Evolutionary conservation across 176 grass and related monocot species (phyloP).

Genomic region (Carex myosuroides): DNA sequence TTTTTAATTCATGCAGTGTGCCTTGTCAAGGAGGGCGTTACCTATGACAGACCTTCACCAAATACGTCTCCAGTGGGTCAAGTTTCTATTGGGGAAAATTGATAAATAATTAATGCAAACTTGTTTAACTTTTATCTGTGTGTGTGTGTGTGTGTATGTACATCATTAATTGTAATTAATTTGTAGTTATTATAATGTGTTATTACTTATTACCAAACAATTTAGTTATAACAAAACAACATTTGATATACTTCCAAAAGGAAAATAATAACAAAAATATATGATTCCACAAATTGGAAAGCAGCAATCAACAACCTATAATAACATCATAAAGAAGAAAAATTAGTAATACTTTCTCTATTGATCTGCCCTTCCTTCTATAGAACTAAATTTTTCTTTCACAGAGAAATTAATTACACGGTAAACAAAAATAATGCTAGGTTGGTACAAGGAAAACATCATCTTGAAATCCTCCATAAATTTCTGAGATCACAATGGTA

Average conservation of each 20-base stretch:
- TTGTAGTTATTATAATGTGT: no score
- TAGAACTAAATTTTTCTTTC: background rate
- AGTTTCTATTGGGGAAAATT: no score
- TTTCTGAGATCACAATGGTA: background rate
- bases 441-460: conserved; percentile 6
- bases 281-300: background rate
- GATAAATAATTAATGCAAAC: no score
- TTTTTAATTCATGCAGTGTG: no score
- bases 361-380: background rate
- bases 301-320: background rate
- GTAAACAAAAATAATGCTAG: background rate
- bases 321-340: background rate
- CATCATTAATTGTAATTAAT: no score
- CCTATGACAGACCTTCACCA: no score
- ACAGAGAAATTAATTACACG: background rate
- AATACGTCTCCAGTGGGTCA: no score
- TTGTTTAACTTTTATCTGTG: no score
- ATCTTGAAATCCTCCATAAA: conserved; percentile 16
- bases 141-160: no score
- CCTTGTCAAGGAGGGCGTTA: no score
- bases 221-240: background rate
- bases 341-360: background rate
- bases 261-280: background rate
- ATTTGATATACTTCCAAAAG: background rate
- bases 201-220: background rate